Evolutionary conservation across 768 basidiomycete genomes (phyloP), one percentile per base, ranked within the genome.

Genomic region (Suillus weaverae): DNA sequence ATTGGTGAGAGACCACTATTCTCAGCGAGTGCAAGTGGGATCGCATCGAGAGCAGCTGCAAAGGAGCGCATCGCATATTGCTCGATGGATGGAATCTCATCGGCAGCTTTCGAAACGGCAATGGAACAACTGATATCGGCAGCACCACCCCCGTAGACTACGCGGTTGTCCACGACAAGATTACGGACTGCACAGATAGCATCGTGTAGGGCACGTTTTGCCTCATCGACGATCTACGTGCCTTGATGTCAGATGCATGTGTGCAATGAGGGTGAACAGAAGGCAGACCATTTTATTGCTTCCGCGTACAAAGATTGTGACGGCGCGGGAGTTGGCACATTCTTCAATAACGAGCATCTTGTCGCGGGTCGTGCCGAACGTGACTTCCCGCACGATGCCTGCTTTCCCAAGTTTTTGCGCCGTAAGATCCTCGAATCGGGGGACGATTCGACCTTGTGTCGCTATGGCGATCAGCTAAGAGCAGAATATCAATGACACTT

Each of bases 51-150:
- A 16, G 97, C 97, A 39, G 93, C 92, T 4, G 97, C 86, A 76
- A 99, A 99, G n/a, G 97, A 96, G 57, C 97, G 90, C 96, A 99
- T 98, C 3, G 97, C 97, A 73, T 99, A 99, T 82, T 99, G 97
- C 79, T 99, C 97, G 72, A 99, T 98, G 35, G 94, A 86, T 1
- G 97, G 90, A 69, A 97, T 97, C 80, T 97, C 90, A 76, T 99
- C 97, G 9, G 97, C 97, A 50, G 94, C 95, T 74, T 95, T 92
- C 64, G 91, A 82, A 2, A 99, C 96, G 22, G 97, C 95, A 66
- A 99, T 85, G 30, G 95, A 88, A 69, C 92, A 95, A 73, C 93
- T 94, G 73, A 99, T 98, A 76, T 99, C 97, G 4, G 97, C 96
- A 5, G 97, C 95, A 63, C 97, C 97, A 62, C 97, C 97, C 68